Evolutionary conservation across 2,329 filamentous ascomycete species (phyloP), one percentile per base, ranked within the genome.

Genomic region (Gyromitra esculenta): DNA sequence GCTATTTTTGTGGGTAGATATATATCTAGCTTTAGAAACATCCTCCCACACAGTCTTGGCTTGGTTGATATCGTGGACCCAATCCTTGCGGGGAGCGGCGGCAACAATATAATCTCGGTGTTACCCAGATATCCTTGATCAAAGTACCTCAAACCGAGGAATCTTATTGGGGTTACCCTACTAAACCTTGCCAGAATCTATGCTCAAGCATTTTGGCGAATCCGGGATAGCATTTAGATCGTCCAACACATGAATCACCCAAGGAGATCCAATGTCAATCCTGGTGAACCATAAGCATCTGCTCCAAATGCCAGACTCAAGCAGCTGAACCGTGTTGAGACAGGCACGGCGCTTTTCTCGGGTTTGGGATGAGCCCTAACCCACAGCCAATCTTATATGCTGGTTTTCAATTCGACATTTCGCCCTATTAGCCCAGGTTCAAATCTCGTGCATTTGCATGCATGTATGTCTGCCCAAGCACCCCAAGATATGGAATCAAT

Each of bases 11-110:
- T 8, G 13, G 48, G 18, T 8, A 25, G 48, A 7, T 52, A 52
- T 52, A 21, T 7, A 18, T n/a, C 48, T 2, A 21, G n/a, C n/a
- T 52, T 7, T 52, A 1, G 25, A 52, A 52, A 52, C 48, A 52
- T 21, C 6, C 48, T 25, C 48, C n/a, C 5, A 21, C 18, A 52
- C n/a, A 6, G 18, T 8, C 48, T n/a, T 18, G n/a, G 8, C 15
- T n/a, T 52, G 48, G 18, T 18, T 21, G 57, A 60, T 43, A 48
- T 48, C 41, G 59, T 63, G 41, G 59, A 48, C 21, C 39, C 59
- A 62, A n/a, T 41, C 35, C 35, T 43, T 35, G 11, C 37, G 41
- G 18, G 18, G 15, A 45, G 41, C 15, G 2, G 15, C 41, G 41
- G 41, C 15, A 45, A 9, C 9, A 11, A 45, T 45, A 45, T 11